Percentiles rank a stretch among this genome's conserved stretches.
Conservation (phyloP, 768 basidiomycete species). For the Scleroderma citrinum region DNA sequence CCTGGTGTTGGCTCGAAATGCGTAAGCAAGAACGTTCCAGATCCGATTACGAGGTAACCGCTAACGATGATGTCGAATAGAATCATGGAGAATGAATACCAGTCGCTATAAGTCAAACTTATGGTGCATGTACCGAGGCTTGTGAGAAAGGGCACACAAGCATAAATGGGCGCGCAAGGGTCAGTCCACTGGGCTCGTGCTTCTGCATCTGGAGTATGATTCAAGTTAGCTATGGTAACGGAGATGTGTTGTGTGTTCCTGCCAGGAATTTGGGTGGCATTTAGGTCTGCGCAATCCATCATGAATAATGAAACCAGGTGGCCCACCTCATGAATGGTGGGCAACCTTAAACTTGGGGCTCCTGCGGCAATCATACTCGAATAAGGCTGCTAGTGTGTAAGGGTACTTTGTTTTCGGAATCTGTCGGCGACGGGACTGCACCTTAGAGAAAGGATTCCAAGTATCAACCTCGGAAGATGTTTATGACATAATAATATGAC, state of each 20-base stretch:
- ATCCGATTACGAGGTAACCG: constrained; percentile 25
- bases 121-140: constrained; percentile 21
- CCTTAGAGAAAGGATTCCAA: too few relatives aligned
- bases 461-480: too few relatives aligned
- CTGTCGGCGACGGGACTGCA: too few relatives aligned
- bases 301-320: constrained; percentile 23
- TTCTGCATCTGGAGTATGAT: background rate
- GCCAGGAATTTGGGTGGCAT: background rate
- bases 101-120: constrained; percentile 22
- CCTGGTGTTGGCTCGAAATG: constrained; percentile 10
- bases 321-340: constrained; percentile 19
- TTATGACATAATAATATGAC: too few relatives aligned
- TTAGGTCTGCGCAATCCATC: constrained; percentile 13
- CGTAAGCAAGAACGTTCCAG: constrained; percentile 16
- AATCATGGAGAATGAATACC: constrained; percentile 26
- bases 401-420: background rate
- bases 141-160: constrained; percentile 17
- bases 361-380: constrained; percentile 18
- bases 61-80: constrained; percentile 27
- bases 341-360: constrained; percentile 24
- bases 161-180: constrained; percentile 5
- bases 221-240: constrained; percentile 17
- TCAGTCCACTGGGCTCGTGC: background rate
- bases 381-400: constrained; percentile 10
- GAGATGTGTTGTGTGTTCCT: constrained; percentile 8